Evolutionary conservation across 225 moss, liverwort and hornwort genomes (phyloP), one percentile per base, ranked within the genome.

Genomic region (Straminergon stramineum): DNA sequence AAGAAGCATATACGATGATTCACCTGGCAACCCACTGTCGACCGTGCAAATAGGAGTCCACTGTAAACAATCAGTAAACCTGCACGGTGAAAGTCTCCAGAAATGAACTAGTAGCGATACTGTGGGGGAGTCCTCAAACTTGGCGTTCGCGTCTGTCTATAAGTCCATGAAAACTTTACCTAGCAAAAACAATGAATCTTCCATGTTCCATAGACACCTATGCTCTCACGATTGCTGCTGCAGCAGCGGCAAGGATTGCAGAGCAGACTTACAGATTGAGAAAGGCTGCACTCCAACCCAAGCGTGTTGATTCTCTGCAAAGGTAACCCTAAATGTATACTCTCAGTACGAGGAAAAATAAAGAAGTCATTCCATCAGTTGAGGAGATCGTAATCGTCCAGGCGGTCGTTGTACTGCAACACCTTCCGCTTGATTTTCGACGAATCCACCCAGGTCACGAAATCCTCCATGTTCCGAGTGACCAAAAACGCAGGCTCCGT

Each of bases 401-500:
- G 87, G 73, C 93, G 96, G 85, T 97, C 89, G 90, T 97, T 99
- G 48, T 99, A 99, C 90, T 96, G 90, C 77, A 97, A 91, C 74
- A 99, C 97, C 93, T 96, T 97, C 76, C 99, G 93, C 93, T 97
- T 97, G 80, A 99, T 97, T 91, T 97, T 97, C n/a, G 97, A 97
- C 14, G 96, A 96, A 92, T 99, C 99, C 75, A 99, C 97, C 99
- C 97, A 99, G 1, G 99, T 99, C 32, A 99, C 96, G 74, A 97
- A 97, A 91, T 99, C 99, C 88, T 99, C 99, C 99, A 99, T 97
- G 39, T 89, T 97, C 17, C 97, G 91, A 39, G 96, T 97, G 24
- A 99, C 96, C 64, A 97, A 64, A 84, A 95, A 99, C 21, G 99
- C 96, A 88, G 99, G 95, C 82, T 99, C 97, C 4, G 96, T 99